A percentile compares a stretch with the other conserved stretches of the same genome.
Evolutionary conservation across 1,139 yeast species (phyloP).

Genomic region (Debaryomyces robertsiae): DNA sequence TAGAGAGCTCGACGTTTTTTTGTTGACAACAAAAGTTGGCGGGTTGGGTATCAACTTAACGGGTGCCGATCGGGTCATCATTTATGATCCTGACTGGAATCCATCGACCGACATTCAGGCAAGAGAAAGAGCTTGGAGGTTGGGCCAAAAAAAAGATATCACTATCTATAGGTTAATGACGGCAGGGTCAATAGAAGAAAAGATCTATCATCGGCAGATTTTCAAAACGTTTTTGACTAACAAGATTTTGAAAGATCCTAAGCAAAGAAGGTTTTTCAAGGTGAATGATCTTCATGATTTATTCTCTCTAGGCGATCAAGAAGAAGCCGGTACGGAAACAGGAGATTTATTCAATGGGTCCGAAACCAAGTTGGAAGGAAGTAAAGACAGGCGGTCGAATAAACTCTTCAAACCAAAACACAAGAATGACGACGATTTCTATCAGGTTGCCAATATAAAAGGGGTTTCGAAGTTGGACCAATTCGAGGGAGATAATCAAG

Average conservation of each 20-base stretch:
- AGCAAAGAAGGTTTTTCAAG: slow-evolving; percentile 89
- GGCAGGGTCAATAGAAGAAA: slow-evolving; percentile 95
- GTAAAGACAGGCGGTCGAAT: slow-evolving; percentile 27
- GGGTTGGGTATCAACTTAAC: slow-evolving; percentile 93
- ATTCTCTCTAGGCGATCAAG: slow-evolving; percentile 78
- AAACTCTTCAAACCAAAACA: slow-evolving; percentile 28
- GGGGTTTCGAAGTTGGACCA: slow-evolving; percentile 59
- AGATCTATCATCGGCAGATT: slow-evolving; percentile 93
- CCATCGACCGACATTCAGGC: slow-evolving; percentile 98
- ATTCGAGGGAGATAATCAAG: slow-evolving; percentile 36
- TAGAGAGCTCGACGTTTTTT: slow-evolving; percentile 59
- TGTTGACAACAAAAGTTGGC: slow-evolving; percentile 92
- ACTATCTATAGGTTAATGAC: slow-evolving; percentile 89
- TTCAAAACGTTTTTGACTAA: slow-evolving; percentile 93
- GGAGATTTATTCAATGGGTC: slow-evolving; percentile 64
- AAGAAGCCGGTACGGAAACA: slow-evolving; percentile 66
- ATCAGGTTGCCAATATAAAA: slow-evolving; percentile 51
- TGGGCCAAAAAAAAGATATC: slow-evolving; percentile 95
- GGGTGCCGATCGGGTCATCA: slow-evolving; percentile 93
- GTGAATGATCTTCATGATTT: slow-evolving; percentile 89
- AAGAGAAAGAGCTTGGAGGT: slow-evolving; percentile 94
- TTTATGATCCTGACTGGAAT: slow-evolving; percentile 98
- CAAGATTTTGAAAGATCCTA: slow-evolving; percentile 92
- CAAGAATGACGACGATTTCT: slow-evolving; percentile 56
- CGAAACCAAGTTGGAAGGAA: slow-evolving; percentile 42